Percentiles rank a stretch among this genome's conserved stretches.
phyloP scores from a whole-genome alignment of 305 asterid species.

The Fraxinus platypoda region DNA sequence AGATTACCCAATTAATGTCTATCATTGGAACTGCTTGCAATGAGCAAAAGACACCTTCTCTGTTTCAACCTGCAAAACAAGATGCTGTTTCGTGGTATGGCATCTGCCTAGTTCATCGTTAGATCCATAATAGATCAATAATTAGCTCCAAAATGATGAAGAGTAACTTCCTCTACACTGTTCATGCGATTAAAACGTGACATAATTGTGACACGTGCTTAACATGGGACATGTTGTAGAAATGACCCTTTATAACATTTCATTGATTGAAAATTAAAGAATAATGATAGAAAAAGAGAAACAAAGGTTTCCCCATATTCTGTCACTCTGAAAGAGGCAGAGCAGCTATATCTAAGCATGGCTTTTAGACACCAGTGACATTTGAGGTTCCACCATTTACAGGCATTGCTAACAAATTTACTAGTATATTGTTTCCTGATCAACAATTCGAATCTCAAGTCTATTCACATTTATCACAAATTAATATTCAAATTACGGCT shows the following conservation, averaged over 20 bases:
- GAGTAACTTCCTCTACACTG: not conserved
- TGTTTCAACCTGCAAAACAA: not conserved
- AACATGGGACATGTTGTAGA: not conserved
- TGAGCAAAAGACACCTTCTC: constrained; percentile 14
- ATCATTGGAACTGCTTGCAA: not conserved
- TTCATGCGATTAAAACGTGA: not conserved
- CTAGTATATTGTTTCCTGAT: not conserved
- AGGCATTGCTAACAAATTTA: not conserved
- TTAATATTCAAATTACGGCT: not conserved
- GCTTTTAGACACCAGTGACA: not conserved
- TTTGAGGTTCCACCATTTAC: not conserved
- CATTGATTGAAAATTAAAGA: not conserved
- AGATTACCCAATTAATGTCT: constrained; percentile 5
- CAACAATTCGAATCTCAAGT: not conserved
- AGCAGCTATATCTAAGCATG: not conserved
- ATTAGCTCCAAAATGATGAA: not conserved
- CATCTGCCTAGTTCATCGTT: not conserved
- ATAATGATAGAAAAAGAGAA: not conserved
- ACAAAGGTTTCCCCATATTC: not conserved
- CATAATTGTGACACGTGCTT: not conserved
- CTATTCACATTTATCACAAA: not conserved
- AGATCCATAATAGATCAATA: not conserved
- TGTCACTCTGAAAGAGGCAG: not conserved
- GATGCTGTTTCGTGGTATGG: not conserved
- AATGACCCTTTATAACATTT: not conserved